Conservation (phyloP, 2,329 filamentous ascomycete genomes). For the Leptographium galeiforme region DNA sequence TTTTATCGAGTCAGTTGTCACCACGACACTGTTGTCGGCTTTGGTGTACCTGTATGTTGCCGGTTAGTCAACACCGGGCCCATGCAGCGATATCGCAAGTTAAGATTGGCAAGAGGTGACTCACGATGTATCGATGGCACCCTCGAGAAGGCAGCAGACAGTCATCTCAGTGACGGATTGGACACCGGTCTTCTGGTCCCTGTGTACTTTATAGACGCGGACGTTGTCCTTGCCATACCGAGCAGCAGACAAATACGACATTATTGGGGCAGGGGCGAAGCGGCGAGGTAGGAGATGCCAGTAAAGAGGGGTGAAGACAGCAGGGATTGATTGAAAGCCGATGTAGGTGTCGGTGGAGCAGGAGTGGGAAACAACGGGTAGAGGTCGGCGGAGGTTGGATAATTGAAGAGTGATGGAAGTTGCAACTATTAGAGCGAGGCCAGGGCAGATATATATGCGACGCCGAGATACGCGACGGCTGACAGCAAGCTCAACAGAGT, state of each 20-base stretch:
- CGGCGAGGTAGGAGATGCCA: not conserved
- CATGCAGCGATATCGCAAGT: not conserved
- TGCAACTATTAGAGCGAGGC: not conserved
- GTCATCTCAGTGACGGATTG: constrained; percentile 93
- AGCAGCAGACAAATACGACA: constrained; percentile 48
- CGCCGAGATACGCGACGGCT: too few species aligned
- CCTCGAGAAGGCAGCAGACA: constrained; percentile 82
- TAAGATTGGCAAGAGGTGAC: constrained; percentile 17
- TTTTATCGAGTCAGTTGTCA: constrained; percentile 96
- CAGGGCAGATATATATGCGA: not conserved
- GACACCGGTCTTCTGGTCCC: constrained; percentile 58
- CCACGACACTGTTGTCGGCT: constrained; percentile 88
- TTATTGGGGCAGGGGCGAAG: constrained; percentile 15
- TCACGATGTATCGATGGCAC: constrained; percentile 74
- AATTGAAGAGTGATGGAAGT: too few species aligned
- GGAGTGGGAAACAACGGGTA: too few species aligned
- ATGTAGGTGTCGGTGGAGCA: too few species aligned
- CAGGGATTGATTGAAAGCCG: not conserved
- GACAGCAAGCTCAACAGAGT: not conserved
- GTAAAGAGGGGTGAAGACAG: not conserved
- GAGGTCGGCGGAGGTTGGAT: too few species aligned
- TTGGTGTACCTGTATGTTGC: constrained; percentile 57
- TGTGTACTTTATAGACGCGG: constrained; percentile 89
- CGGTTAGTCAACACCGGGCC: not conserved
- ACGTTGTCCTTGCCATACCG: constrained; percentile 96